These are phyloP conservation scores for Carex cristatella DNA, from an alignment of 176 grass and related monocot species.

Conservation along the genomic window DNA sequence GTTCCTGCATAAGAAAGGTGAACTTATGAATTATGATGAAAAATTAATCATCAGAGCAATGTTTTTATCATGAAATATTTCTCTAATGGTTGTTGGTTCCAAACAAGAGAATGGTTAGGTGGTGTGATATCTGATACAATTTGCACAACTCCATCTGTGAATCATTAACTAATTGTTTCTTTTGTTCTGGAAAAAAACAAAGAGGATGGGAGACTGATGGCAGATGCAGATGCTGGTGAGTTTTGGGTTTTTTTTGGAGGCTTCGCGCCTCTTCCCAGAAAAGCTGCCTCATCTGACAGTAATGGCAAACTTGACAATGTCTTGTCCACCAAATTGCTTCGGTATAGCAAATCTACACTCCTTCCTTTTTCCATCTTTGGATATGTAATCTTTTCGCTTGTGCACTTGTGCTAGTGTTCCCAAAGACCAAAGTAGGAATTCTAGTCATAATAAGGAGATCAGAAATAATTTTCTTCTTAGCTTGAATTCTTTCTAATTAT, in stretches of 20 bases:
- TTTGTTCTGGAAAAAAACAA: neutral
- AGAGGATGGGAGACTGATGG: conserved; percentile 99
- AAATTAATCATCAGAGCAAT: neutral
- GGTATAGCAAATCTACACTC: conserved; percentile 37
- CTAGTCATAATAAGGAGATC: conserved; percentile 3
- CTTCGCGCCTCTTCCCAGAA: conserved; percentile 92
- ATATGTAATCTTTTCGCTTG: neutral
- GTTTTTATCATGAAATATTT: neutral
- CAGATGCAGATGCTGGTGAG: conserved; percentile 92
- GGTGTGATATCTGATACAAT: neutral
- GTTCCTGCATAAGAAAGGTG: neutral
- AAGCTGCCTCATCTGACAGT: conserved; percentile 48
- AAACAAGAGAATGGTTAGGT: neutral
- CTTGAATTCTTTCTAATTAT: neutral
- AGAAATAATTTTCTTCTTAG: conserved; percentile 18
- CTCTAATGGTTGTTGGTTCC: neutral
- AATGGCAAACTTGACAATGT: conserved; percentile 53
- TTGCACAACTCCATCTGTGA: neutral
- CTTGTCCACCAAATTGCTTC: conserved; percentile 47
- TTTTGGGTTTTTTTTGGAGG: conserved; percentile 96
- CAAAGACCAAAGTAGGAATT: conserved; percentile 18
- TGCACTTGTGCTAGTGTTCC: conserved; percentile 1
- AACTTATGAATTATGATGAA: neutral
- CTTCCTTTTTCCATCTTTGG: conserved; percentile 5
- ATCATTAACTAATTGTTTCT: conserved; percentile 15